Evolutionary conservation across 306 rosid species (phyloP).

Genomic region (Trifolium fragiferum): DNA sequence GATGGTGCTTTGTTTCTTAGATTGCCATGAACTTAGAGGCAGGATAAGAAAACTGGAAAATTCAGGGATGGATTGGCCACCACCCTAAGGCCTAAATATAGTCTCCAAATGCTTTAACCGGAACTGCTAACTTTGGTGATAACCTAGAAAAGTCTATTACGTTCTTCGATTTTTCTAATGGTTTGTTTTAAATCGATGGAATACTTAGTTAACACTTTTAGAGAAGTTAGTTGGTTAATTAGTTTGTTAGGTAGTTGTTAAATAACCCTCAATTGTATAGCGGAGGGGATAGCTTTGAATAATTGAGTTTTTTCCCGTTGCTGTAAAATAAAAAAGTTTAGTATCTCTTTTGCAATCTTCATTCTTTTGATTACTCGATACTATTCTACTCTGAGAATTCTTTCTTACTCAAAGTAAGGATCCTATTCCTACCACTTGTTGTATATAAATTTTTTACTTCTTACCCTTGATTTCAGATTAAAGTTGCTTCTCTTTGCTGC

Average conservation of each 20-base stretch:
- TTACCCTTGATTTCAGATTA: constrained; percentile 29
- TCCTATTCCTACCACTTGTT: background rate
- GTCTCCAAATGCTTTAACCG: constrained; percentile 24
- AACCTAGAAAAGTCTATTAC: background rate
- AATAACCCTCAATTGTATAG: too few relatives aligned
- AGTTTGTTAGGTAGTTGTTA: too few relatives aligned
- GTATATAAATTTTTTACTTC: background rate
- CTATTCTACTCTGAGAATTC: too few relatives aligned
- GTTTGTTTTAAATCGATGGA: constrained; percentile 24
- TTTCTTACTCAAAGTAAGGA: too few relatives aligned
- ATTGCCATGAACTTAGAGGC: background rate
- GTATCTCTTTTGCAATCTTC: too few relatives aligned
- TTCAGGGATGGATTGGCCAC: constrained; percentile 9
- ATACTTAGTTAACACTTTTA: background rate
- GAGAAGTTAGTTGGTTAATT: too few relatives aligned
- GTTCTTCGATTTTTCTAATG: constrained; percentile 2
- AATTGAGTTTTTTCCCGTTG: too few relatives aligned
- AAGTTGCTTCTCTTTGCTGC: constrained; percentile 29
- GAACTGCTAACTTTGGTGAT: background rate
- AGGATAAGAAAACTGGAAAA: background rate
- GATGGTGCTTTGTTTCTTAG: background rate
- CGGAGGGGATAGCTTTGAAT: too few relatives aligned
- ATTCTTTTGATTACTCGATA: too few relatives aligned
- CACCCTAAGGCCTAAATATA: background rate
- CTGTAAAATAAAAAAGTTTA: too few relatives aligned